Conservation (phyloP, 345 rosid genomes). For the Durio zibethinus region DNA sequence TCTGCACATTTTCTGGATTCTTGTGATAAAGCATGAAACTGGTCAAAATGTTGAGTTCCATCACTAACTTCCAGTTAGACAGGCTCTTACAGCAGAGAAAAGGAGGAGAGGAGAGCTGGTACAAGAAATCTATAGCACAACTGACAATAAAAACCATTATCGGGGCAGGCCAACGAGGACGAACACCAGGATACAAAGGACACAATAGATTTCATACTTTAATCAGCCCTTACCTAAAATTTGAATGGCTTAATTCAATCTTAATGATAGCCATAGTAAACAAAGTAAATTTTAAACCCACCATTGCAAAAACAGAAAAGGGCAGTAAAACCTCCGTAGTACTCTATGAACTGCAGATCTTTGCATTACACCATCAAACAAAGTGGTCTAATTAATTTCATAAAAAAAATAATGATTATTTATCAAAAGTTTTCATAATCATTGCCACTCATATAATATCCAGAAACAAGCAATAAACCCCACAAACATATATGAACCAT, state of each 20-base stretch:
- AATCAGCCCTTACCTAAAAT: neutral
- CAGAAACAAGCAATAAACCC: neutral
- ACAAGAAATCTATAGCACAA: neutral
- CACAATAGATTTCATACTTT: neutral
- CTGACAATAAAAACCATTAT: neutral
- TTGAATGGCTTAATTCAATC: neutral
- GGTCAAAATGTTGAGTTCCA: neutral
- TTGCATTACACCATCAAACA: neutral
- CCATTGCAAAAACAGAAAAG: no score
- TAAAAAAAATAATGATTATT: neutral
- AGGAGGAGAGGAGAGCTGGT: neutral
- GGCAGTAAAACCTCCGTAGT: neutral
- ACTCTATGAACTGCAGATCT: slow-evolving; percentile 12
- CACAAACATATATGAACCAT: neutral
- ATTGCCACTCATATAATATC: slow-evolving; percentile 4
- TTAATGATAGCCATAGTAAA: neutral
- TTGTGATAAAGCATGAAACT: neutral
- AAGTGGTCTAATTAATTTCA: slow-evolving; percentile 1
- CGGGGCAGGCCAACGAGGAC: neutral
- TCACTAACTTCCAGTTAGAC: neutral
- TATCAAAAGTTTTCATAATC: slow-evolving; percentile 9
- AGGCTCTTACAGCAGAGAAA: neutral
- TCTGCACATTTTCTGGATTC: neutral
- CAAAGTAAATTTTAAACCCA: neutral
- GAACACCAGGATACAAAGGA: neutral